These are phyloP conservation scores for Solanum piurae DNA, from an alignment of 257 asterid species.

Conservation along the genomic window DNA sequence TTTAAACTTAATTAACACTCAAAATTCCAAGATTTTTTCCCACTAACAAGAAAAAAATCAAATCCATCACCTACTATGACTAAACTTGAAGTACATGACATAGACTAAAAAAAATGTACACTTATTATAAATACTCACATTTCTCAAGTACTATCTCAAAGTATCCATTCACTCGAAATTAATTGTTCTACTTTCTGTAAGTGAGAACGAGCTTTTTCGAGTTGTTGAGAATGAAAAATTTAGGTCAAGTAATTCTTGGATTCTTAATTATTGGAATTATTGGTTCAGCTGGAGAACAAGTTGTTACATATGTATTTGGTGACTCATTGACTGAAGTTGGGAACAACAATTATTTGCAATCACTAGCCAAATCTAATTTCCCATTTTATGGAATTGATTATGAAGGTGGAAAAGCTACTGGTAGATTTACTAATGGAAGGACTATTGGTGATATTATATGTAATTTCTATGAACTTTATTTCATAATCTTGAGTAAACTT, in stretches of 20 bases:
- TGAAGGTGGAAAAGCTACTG: constrained; percentile 47
- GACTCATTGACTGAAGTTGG: constrained; percentile 92
- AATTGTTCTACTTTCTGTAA: background rate
- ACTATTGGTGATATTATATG: constrained; percentile 73
- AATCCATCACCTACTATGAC: constrained; percentile 24
- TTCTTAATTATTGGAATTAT: constrained; percentile 6
- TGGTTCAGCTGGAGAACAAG: constrained; percentile 14
- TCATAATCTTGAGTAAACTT: background rate
- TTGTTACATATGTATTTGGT: constrained; percentile 64
- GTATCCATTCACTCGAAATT: background rate
- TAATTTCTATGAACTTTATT: background rate
- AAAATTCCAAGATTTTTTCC: background rate
- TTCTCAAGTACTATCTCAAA: background rate
- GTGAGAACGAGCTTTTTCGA: background rate
- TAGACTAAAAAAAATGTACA: constrained; percentile 14
- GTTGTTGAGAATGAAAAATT: background rate
- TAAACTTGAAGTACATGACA: constrained; percentile 44
- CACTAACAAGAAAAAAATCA: background rate
- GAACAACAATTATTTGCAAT: constrained; percentile 59
- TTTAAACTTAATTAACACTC: background rate
- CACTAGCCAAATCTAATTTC: constrained; percentile 58
- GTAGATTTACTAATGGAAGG: constrained; percentile 82
- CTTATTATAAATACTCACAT: constrained; percentile 18
- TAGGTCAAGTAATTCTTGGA: background rate
- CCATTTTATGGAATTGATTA: constrained; percentile 69